phyloP scores from a whole-genome alignment of 257 asterid species.

The Lantana camara region DNA sequence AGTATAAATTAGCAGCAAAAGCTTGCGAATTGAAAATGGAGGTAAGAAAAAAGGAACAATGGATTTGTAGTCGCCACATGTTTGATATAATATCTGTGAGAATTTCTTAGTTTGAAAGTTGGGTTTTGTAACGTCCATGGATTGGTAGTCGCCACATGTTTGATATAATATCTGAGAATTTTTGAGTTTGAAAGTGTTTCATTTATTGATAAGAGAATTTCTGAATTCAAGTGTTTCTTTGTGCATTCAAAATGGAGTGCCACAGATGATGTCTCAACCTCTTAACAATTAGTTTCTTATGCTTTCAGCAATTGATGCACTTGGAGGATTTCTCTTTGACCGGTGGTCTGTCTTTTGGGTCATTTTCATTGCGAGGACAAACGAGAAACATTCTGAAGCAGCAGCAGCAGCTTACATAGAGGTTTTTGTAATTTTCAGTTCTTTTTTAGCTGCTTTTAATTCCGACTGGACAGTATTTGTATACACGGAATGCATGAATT shows the following conservation, averaged over 20 bases:
- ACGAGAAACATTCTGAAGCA: constrained; percentile 97
- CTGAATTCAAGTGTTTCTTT: too few relatives aligned
- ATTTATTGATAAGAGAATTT: too few relatives aligned
- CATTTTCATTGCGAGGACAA: constrained; percentile 96
- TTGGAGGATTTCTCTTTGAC: constrained; percentile 97
- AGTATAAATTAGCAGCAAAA: too few relatives aligned
- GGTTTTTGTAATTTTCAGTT: constrained; percentile 50
- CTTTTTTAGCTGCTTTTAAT: constrained; percentile 13
- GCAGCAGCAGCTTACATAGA: constrained; percentile 99
- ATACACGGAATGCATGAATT: background rate
- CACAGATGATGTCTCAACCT: background rate
- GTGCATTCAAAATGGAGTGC: constrained; percentile 12
- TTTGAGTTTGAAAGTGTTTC: too few relatives aligned
- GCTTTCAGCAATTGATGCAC: constrained; percentile 93
- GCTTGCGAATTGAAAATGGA: too few relatives aligned
- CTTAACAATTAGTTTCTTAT: constrained; percentile 11
- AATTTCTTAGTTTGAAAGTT: too few relatives aligned
- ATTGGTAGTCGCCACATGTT: too few relatives aligned
- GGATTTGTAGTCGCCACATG: too few relatives aligned
- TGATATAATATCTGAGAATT: too few relatives aligned
- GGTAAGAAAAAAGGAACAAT: too few relatives aligned
- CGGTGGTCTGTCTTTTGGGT: constrained; percentile 99
- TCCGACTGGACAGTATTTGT: background rate
- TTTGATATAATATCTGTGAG: too few relatives aligned
- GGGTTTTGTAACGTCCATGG: too few relatives aligned